Percentiles rank a stretch among this genome's conserved stretches.
Conservation (phyloP, 1,139 yeast species). For the Yamadazyma oceani region DNA sequence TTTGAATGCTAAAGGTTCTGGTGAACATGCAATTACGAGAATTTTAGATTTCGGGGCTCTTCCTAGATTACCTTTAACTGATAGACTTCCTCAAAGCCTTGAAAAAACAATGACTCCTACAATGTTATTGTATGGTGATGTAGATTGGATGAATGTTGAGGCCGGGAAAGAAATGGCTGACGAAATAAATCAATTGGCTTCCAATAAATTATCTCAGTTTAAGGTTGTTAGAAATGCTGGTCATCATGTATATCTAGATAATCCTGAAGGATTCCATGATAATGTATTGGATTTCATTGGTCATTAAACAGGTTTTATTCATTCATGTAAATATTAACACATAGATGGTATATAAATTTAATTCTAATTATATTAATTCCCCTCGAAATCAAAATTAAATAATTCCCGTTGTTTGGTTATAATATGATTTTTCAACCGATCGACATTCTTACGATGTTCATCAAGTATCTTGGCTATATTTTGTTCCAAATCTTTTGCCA, state of each 20-base stretch:
- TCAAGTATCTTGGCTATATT: constrained; percentile 13
- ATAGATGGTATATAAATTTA: background rate
- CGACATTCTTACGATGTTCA: constrained; percentile 12
- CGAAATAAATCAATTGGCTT: constrained; percentile 38
- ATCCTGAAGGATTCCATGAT: constrained; percentile 41
- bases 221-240: constrained; percentile 59
- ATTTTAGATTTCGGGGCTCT: constrained; percentile 41
- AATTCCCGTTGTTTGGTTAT: constrained; percentile 11
- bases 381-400: background rate
- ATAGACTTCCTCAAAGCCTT: constrained; percentile 41
- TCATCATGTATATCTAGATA: constrained; percentile 79
- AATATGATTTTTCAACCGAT: constrained; percentile 10
- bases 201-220: constrained; percentile 31
- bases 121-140: constrained; percentile 47
- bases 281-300: constrained; percentile 44
- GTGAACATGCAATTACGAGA: constrained; percentile 47
- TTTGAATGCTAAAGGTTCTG: constrained; percentile 44
- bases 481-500: constrained; percentile 16
- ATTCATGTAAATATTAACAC: background rate
- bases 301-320: constrained; percentile 1
- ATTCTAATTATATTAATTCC: too few relatives aligned
- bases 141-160: constrained; percentile 49
- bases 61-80: constrained; percentile 44
- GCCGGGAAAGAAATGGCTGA: constrained; percentile 43
- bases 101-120: constrained; percentile 42